phyloP scores from a whole-genome alignment of 2,329 filamentous ascomycete genomes.

The Cladophialophora yegresii region DNA sequence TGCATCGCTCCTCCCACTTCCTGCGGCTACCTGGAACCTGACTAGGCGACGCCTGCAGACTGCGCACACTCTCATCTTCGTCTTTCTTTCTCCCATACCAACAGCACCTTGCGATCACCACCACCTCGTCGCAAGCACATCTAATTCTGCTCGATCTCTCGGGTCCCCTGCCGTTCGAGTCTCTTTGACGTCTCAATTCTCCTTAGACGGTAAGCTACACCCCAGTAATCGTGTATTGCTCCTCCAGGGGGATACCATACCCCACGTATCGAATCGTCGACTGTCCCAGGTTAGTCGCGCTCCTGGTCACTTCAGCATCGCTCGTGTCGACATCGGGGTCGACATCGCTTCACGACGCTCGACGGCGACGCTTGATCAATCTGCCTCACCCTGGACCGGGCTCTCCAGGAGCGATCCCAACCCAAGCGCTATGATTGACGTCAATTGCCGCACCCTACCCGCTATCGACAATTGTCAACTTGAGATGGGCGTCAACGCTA shows the following conservation, averaged over 20 bases:
- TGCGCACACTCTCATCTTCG: slow-evolving; percentile 18
- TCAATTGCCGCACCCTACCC: slow-evolving; percentile 23
- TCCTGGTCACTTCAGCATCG: slow-evolving; percentile 16
- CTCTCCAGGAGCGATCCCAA: slow-evolving; percentile 9
- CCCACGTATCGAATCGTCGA: slow-evolving; percentile 30
- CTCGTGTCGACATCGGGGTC: not conserved
- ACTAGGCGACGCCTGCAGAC: slow-evolving; percentile 16
- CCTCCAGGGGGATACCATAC: slow-evolving; percentile 22
- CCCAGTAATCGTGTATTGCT: slow-evolving; percentile 20
- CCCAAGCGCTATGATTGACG: slow-evolving; percentile 27
- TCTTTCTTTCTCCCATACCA: slow-evolving; percentile 19
- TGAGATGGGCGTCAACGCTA: slow-evolving; percentile 5
- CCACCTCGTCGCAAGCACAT: slow-evolving; percentile 14
- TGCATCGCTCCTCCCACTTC: slow-evolving; percentile 15
- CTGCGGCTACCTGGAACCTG: slow-evolving; percentile 16
- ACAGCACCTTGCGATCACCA: slow-evolving; percentile 22
- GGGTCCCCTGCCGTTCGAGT: slow-evolving; percentile 18
- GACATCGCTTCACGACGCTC: slow-evolving; percentile 8
- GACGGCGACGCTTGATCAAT: slow-evolving; percentile 10
- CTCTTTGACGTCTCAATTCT: slow-evolving; percentile 14
- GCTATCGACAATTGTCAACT: slow-evolving; percentile 17
- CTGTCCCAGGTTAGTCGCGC: slow-evolving; percentile 16
- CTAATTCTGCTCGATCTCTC: slow-evolving; percentile 16
- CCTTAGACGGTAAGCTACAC: slow-evolving; percentile 28
- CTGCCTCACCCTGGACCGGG: not conserved